Evolutionary conservation across 176 grass and related monocot species (phyloP).

Genomic region (Saccharum officinarum): DNA sequence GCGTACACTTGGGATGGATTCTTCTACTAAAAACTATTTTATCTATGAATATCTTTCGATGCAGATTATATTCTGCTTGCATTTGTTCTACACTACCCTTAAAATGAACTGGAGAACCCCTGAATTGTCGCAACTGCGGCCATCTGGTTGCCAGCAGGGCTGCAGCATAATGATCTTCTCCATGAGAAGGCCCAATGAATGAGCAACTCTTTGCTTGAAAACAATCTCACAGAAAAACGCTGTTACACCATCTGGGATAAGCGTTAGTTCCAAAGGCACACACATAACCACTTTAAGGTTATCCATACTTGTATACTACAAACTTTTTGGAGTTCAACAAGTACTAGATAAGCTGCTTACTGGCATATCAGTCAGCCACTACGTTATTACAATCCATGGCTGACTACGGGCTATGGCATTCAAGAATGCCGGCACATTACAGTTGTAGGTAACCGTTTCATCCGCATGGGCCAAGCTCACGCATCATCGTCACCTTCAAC

Average conservation of each 20-base stretch:
- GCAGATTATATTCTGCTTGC: too few species aligned
- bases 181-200: too few species aligned
- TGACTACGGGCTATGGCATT: slow-evolving; percentile 28
- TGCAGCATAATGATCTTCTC: too few species aligned
- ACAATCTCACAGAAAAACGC: not conserved
- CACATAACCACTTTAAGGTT: not conserved
- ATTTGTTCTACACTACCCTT: too few species aligned
- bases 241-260: not conserved
- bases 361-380: slow-evolving; percentile 11
- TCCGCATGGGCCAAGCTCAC: not conserved
- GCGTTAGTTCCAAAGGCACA: not conserved
- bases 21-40: too few species aligned
- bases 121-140: too few species aligned
- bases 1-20: too few species aligned
- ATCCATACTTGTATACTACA: slow-evolving; percentile 15
- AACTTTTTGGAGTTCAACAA: not conserved
- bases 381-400: slow-evolving; percentile 20
- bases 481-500: slow-evolving; percentile 65
- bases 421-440: not conserved
- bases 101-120: too few species aligned
- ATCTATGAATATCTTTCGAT: too few species aligned
- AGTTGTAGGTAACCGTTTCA: not conserved
- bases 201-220: not conserved
- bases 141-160: too few species aligned
- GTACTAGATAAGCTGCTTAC: slow-evolving; percentile 27